Conservation (phyloP, 1,139 yeast species). For the Sugiyamaella sp. region DNA sequence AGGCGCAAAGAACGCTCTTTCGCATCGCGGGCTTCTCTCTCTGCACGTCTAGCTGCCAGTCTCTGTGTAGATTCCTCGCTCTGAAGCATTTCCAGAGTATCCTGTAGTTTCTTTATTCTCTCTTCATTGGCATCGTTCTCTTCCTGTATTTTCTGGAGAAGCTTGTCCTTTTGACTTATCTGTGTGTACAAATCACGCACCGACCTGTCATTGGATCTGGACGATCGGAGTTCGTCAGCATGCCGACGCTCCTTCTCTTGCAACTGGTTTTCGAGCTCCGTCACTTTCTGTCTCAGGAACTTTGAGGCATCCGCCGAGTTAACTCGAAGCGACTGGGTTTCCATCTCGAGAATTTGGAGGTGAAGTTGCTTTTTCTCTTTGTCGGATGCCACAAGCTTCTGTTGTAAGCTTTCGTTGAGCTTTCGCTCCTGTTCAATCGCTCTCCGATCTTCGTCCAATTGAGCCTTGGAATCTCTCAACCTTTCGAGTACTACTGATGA, state of each 20-base stretch:
- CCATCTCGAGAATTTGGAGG: slow-evolving; percentile 40
- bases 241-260: slow-evolving; percentile 42
- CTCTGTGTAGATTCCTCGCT: slow-evolving; percentile 49
- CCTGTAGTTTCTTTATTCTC: slow-evolving; percentile 45
- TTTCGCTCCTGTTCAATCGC: slow-evolving; percentile 37
- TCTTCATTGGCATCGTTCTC: slow-evolving; percentile 42
- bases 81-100: slow-evolving; percentile 47
- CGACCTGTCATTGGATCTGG: slow-evolving; percentile 39
- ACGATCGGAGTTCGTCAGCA: slow-evolving; percentile 42
- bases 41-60: slow-evolving; percentile 49
- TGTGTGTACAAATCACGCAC: slow-evolving; percentile 38
- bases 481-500: slow-evolving; percentile 28
- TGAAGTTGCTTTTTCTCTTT: slow-evolving; percentile 40
- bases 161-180: slow-evolving; percentile 36
- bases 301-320: slow-evolving; percentile 31
- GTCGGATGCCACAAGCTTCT: slow-evolving; percentile 33
- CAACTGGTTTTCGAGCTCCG: slow-evolving; percentile 44
- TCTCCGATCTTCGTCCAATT: slow-evolving; percentile 31
- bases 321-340: slow-evolving; percentile 37
- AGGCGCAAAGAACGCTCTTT: slow-evolving; percentile 57
- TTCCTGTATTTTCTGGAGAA: slow-evolving; percentile 37
- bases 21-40: slow-evolving; percentile 54
- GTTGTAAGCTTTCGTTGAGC: slow-evolving; percentile 35
- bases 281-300: slow-evolving; percentile 37
- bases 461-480: slow-evolving; percentile 28